phyloP scores from a whole-genome alignment of 768 basidiomycete species.

The Suillus clintonianus region DNA sequence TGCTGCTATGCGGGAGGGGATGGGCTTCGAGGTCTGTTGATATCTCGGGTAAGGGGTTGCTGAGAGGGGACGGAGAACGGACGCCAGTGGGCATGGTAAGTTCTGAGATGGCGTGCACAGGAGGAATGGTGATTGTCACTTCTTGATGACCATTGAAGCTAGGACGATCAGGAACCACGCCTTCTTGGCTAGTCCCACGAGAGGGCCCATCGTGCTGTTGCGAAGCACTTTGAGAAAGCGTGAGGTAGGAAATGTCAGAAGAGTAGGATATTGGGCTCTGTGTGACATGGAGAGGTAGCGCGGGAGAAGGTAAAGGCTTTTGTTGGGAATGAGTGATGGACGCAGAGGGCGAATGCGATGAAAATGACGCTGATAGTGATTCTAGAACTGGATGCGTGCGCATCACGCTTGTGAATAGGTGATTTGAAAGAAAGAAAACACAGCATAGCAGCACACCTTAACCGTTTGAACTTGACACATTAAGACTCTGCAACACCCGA shows the following conservation, averaged over 20 bases:
- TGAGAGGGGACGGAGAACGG: conserved; percentile 3
- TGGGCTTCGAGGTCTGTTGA: not conserved
- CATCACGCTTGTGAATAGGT: not conserved
- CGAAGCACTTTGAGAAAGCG: conserved; percentile 78
- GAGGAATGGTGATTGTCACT: conserved; percentile 23
- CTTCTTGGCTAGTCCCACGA: conserved; percentile 18
- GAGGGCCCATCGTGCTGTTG: conserved; percentile 38
- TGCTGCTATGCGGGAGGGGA: conserved; percentile 4
- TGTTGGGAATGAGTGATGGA: conserved; percentile 1
- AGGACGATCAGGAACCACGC: conserved; percentile 6
- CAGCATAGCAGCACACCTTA: conserved; percentile 2
- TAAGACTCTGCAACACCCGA: conserved; percentile 20
- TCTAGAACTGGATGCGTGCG: not conserved
- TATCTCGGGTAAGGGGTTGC: not conserved
- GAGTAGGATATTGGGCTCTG: conserved; percentile 28
- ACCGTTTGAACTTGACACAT: not conserved
- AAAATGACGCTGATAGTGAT: conserved; percentile 1
- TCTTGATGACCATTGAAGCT: conserved; percentile 6
- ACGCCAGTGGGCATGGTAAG: conserved; percentile 24
- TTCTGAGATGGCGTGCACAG: conserved; percentile 30
- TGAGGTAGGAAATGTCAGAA: conserved; percentile 64
- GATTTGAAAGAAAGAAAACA: not conserved
- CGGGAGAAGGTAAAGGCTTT: conserved; percentile 9
- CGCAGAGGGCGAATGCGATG: conserved; percentile 3
- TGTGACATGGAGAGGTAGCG: conserved; percentile 8